Evolutionary conservation across 2,329 filamentous ascomycete genomes (phyloP), one percentile per base, ranked within the genome.

Genomic region (Sporothrix curviconia): DNA sequence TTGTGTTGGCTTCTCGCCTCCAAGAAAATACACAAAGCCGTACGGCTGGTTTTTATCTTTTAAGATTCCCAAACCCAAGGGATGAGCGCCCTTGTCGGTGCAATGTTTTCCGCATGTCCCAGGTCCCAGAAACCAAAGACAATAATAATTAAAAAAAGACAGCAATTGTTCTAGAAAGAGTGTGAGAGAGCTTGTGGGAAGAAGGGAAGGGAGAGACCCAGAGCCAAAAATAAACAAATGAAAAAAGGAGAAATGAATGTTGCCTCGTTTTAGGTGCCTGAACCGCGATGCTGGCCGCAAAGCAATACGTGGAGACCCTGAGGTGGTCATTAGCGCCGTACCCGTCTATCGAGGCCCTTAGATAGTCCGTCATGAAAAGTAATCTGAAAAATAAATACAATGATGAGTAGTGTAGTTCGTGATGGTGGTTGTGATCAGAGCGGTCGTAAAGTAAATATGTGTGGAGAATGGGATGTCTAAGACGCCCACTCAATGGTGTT

Each of bases 401-500:
- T 44, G 39, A 14, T n/a, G 34, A 30, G 52, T 46, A 25, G 34
- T 19, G 32, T 32, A 12, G 44, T 47, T 14, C n/a, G 43, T 32
- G 8, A 8, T 7, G 17, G 44, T 7, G 17, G 44, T 47, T 7
- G 42, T 44, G 24, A 44, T 6, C n/a, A n/a, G 8, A 24, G 32
- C 9, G 24, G 7, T 8, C n/a, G n/a, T 17, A 9, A 8, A 22
- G 19, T 17, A 25, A 5, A 7, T 1, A 8, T 15, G n/a, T 4
- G 14, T 28, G 14, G 24, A 6, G 9, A n/a, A 37, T 24, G 11
- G 8, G 7, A 7, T 7, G 11, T 15, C 75, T 68, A 84, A 68
- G 79, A 70, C 7, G 81, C 79, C 56, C 74, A 80, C 58, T 75
- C 76, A 57, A 85, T 77, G 61, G 80, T 84, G 60, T 80, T 72